A percentile compares a stretch with the other conserved stretches of the same genome.
Conservation (phyloP, 1,284 basidiomycete genomes). For the Sanghuangporus baumii region DNA sequence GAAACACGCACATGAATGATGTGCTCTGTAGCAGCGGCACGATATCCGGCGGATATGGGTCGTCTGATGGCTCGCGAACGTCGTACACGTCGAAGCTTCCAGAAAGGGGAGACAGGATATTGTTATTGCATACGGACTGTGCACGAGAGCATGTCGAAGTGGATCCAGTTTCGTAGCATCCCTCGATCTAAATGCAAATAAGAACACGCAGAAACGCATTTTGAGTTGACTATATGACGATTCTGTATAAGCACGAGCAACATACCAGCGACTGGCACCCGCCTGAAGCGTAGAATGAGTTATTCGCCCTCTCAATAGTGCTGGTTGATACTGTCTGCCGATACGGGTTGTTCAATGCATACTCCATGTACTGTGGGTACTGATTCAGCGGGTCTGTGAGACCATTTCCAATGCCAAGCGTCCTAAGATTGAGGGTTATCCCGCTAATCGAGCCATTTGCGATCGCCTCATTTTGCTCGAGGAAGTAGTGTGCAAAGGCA, state of each 20-base stretch:
- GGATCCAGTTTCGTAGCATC: slow-evolving; percentile 42
- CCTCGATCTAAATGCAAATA: slow-evolving; percentile 34
- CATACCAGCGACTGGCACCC: slow-evolving; percentile 46
- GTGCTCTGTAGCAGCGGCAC: slow-evolving; percentile 34
- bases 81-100: slow-evolving; percentile 50
- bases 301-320: slow-evolving; percentile 37
- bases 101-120: slow-evolving; percentile 43
- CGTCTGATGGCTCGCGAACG: slow-evolving; percentile 41
- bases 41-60: slow-evolving; percentile 51
- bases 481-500: slow-evolving; percentile 53
- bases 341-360: slow-evolving; percentile 51
- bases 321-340: slow-evolving; percentile 41
- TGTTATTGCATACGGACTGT: slow-evolving; percentile 49
- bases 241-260: not conserved
- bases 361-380: slow-evolving; percentile 51
- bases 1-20: slow-evolving; percentile 23
- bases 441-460: slow-evolving; percentile 42
- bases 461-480: slow-evolving; percentile 55
- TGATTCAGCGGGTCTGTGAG: slow-evolving; percentile 56
- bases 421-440: slow-evolving; percentile 51
- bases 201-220: not conserved
- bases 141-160: slow-evolving; percentile 47
- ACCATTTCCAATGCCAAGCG: slow-evolving; percentile 58
- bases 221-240: not conserved
- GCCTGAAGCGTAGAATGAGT: slow-evolving; percentile 36